These are phyloP conservation scores for Euphorbia celastroides DNA, from an alignment of 441 rosid species.

Conservation along the genomic window DNA sequence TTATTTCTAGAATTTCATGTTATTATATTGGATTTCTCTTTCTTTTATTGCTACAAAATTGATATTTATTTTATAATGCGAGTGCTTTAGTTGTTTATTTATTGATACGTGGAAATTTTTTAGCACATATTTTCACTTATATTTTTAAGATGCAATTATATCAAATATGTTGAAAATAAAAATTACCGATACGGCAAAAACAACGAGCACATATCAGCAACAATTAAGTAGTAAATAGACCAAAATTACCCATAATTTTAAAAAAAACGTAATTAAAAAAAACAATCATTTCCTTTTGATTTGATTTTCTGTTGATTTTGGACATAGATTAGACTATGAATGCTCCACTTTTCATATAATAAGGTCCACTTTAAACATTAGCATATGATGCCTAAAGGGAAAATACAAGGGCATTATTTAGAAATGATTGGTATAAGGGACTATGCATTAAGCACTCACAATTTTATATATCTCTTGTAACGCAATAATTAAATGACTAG, in stretches of 20 bases:
- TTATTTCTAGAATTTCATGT: slow-evolving; percentile 28
- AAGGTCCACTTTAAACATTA: slow-evolving; percentile 11
- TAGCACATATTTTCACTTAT: too few relatives aligned
- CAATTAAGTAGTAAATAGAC: too few relatives aligned
- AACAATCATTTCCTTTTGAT: slow-evolving; percentile 5
- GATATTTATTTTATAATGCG: slow-evolving; percentile 1
- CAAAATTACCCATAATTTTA: too few relatives aligned
- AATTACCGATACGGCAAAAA: too few relatives aligned
- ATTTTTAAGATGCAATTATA: too few relatives aligned
- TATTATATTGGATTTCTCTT: neutral
- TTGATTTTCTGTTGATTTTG: neutral
- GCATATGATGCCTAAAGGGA: slow-evolving; percentile 25
- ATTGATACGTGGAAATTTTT: too few relatives aligned
- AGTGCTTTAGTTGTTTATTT: slow-evolving; percentile 8
- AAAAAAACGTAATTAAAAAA: neutral
- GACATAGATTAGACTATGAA: slow-evolving; percentile 9
- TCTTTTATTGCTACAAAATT: neutral
- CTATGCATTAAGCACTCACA: too few relatives aligned
- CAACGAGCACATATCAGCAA: too few relatives aligned
- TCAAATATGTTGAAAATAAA: too few relatives aligned
- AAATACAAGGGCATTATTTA: slow-evolving; percentile 25
- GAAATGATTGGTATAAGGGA: slow-evolving; percentile 42
- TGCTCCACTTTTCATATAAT: slow-evolving; percentile 16
- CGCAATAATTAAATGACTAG: slow-evolving; percentile 15
- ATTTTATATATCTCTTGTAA: slow-evolving; percentile 14